These are phyloP conservation scores for Lipomyces spencermartinsiae DNA, from an alignment of 805 yeast species.

Conservation along the genomic window DNA sequence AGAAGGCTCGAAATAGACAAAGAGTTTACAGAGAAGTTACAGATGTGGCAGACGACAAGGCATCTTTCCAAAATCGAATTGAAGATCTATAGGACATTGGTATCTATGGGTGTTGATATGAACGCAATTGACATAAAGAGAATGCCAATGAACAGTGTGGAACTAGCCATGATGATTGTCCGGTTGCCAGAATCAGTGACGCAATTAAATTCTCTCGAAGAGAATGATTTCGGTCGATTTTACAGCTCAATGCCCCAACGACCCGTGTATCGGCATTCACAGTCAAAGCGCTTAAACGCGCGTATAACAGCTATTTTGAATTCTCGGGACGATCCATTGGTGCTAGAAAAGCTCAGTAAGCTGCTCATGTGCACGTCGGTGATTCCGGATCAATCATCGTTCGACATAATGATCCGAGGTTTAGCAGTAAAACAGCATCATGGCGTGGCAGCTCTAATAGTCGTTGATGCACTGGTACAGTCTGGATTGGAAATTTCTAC, in stretches of 20 bases:
- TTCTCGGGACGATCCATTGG: slow-evolving; percentile 2
- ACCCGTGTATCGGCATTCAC: background rate
- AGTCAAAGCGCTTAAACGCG: background rate
- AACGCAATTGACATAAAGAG: background rate
- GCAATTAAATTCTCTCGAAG: background rate
- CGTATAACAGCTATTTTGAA: background rate
- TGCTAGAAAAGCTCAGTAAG: slow-evolving; percentile 30
- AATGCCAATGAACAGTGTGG: background rate
- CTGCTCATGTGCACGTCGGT: slow-evolving; percentile 38
- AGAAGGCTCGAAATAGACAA: background rate
- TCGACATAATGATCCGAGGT: slow-evolving; percentile 40
- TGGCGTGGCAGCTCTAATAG: slow-evolving; percentile 27
- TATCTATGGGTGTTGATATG: background rate
- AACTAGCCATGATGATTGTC: slow-evolving; percentile 6
- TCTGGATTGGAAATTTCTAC: slow-evolving; percentile 29
- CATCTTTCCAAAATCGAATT: background rate
- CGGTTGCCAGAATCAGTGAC: background rate
- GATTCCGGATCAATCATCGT: slow-evolving; percentile 40
- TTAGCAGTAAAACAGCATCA: slow-evolving; percentile 30
- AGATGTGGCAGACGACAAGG: background rate
- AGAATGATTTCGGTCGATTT: background rate
- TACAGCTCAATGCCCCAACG: background rate
- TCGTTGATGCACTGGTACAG: slow-evolving; percentile 23
- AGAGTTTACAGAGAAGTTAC: no score
- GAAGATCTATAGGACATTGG: background rate